Evolutionary conservation across 169 alveolate species (phyloP), one percentile per base, ranked within the genome.

Genomic region (Plasmodium sp.): DNA sequence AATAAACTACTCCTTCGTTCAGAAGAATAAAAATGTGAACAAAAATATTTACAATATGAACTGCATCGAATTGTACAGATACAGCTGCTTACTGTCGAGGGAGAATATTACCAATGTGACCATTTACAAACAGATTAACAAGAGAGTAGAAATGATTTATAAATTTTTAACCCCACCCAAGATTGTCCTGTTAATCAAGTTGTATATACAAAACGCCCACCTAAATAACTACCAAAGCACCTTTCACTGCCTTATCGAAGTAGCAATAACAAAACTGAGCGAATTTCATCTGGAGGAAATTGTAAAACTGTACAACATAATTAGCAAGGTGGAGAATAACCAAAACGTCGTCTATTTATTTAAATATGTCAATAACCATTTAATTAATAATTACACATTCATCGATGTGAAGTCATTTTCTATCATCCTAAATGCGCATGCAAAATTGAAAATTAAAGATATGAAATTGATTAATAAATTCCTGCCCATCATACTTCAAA

Each of bases 91-190:
- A 33, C 84, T 92, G 73, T 36, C 81, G 54, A 92, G 77, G 16
- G 81, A 72, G 18, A 82, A 82, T 92, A 73, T 81, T 31, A 92
- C 83, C 74, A 92, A 82, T 81, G 80, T 45, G 27, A 71, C 27
- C 16, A 92, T 92, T 81, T 92, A 92, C 67, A 92, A 92, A 81
- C 83, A 92, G 58, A 92, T 92, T 45, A 92, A 92, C 80, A 92
- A 71, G 41, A 92, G 95, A 92, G 92, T 92, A 43, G 95, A 92
- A 81, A 92, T 92, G 95, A 92, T 92, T 67, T 92, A 92, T 62
- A 92, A 92, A 48, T 92, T 92, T 73, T 18, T 92, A 9, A 92
- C 31, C 18, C 95, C 95, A n/a, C 39, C 84, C 9, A 92, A 92
- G 45, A 81, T 92, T 81, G 18, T 92, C 34, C 84, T 92, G 36